Evolutionary conservation across 2,329 filamentous ascomycete species (phyloP).

Genomic region (Botryotinia narcissicola): DNA sequence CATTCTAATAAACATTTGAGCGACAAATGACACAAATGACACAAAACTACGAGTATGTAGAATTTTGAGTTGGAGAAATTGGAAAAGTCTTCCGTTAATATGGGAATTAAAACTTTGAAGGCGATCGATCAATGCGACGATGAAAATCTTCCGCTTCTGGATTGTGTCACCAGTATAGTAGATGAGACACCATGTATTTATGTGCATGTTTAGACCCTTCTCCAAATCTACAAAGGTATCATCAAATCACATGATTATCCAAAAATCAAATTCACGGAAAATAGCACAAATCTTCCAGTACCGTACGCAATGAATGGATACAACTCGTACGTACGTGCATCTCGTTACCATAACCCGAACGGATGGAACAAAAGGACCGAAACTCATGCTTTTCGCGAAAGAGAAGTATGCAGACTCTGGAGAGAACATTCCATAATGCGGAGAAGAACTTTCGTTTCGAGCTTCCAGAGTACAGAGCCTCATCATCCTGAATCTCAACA

Average conservation of each 20-base stretch:
- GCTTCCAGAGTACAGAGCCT: slow-evolving; percentile 10
- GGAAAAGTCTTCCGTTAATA: background rate
- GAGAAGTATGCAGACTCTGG: background rate
- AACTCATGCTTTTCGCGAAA: background rate
- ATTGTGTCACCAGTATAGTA: background rate
- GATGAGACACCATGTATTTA: background rate
- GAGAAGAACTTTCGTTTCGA: slow-evolving; percentile 1
- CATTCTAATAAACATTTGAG: background rate
- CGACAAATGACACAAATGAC: slow-evolving; percentile 1
- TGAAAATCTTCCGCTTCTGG: background rate
- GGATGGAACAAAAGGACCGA: slow-evolving; percentile 5
- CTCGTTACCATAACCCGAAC: background rate
- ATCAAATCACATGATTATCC: slow-evolving; percentile 3
- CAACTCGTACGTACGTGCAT: background rate
- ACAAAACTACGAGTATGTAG: background rate
- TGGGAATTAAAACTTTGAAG: background rate
- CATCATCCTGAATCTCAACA: background rate
- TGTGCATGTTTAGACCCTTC: background rate
- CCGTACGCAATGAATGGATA: background rate
- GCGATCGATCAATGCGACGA: background rate
- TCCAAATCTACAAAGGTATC: background rate
- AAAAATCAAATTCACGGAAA: background rate
- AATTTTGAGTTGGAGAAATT: background rate
- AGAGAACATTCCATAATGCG: slow-evolving; percentile 9
- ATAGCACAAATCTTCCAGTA: background rate